These are phyloP conservation scores for Diaporthe sp. DNA, from an alignment of 2,329 filamentous ascomycete species.

Conservation along the genomic window DNA sequence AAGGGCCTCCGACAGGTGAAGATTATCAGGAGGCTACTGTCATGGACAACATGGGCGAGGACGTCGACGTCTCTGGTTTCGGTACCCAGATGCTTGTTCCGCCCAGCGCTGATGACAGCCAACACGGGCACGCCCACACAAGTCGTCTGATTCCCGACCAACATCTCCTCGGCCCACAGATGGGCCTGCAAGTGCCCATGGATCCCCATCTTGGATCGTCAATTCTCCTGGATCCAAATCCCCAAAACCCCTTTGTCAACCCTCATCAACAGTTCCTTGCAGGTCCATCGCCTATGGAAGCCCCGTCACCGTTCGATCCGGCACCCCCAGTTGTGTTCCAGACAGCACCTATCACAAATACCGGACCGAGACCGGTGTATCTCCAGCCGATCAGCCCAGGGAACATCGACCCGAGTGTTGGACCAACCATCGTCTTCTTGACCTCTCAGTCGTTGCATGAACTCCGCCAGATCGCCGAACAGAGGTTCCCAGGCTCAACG, in stretches of 20 bases:
- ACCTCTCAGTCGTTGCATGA: slow-evolving; percentile 70
- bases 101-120: slow-evolving; percentile 44
- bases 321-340: slow-evolving; percentile 20
- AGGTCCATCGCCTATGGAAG: slow-evolving; percentile 42
- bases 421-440: slow-evolving; percentile 77
- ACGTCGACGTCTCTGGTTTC: slow-evolving; percentile 29
- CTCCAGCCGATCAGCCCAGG: slow-evolving; percentile 79
- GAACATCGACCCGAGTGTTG: slow-evolving; percentile 61
- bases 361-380: slow-evolving; percentile 67
- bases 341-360: slow-evolving; percentile 27
- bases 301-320: slow-evolving; percentile 43
- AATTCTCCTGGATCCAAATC: slow-evolving; percentile 55
- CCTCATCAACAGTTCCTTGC: slow-evolving; percentile 48
- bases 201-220: slow-evolving; percentile 53
- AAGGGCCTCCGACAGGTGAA: slow-evolving; percentile 48
- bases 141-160: slow-evolving; percentile 33
- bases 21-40: slow-evolving; percentile 52
- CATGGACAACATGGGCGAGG: slow-evolving; percentile 21
- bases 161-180: slow-evolving; percentile 42
- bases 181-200: slow-evolving; percentile 64
- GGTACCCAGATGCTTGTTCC: slow-evolving; percentile 34
- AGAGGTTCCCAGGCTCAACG: slow-evolving; percentile 71
- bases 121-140: slow-evolving; percentile 35
- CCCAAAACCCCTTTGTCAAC: slow-evolving; percentile 53
- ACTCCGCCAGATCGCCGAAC: slow-evolving; percentile 71